These are phyloP conservation scores for Escallonia rubra DNA, from an alignment of 129 eudicot species.

Conservation along the genomic window DNA sequence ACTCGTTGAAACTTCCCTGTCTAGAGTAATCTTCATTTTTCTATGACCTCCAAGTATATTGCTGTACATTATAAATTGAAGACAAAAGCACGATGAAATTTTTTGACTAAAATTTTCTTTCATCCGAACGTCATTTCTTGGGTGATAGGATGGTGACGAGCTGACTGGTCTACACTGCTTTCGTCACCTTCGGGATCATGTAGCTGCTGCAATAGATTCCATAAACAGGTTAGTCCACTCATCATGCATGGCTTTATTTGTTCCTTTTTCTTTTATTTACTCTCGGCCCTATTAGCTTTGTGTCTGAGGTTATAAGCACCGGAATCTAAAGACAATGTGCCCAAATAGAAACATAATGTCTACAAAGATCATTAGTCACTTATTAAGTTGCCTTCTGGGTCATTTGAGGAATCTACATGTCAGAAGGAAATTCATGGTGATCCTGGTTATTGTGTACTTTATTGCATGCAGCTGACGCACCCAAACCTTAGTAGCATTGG, in stretches of 20 bases:
- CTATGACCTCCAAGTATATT: no score
- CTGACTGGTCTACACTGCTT: slow-evolving; percentile 94
- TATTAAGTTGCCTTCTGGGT: no score
- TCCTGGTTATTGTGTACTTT: no score
- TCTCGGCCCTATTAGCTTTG: background rate
- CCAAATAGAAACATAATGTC: background rate
- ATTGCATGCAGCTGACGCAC: no score
- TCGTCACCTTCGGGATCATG: slow-evolving; percentile 91
- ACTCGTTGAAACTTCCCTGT: no score
- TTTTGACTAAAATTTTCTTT: slow-evolving; percentile 6
- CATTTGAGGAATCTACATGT: no score
- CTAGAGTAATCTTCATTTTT: no score
- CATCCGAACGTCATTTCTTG: slow-evolving; percentile 3
- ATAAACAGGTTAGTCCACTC: slow-evolving; percentile 73
- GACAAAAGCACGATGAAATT: background rate
- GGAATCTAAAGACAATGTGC: background rate
- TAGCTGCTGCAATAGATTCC: slow-evolving; percentile 66
- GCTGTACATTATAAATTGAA: no score
- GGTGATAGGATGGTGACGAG: slow-evolving; percentile 71
- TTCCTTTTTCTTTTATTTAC: background rate
- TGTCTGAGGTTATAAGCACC: background rate
- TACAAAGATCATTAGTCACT: no score
- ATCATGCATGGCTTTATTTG: background rate
- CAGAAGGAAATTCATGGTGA: no score
- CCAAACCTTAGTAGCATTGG: no score